These are phyloP conservation scores for Umbellularia californica DNA, from an alignment of 164 flowering plant genomes.

Conservation along the genomic window DNA sequence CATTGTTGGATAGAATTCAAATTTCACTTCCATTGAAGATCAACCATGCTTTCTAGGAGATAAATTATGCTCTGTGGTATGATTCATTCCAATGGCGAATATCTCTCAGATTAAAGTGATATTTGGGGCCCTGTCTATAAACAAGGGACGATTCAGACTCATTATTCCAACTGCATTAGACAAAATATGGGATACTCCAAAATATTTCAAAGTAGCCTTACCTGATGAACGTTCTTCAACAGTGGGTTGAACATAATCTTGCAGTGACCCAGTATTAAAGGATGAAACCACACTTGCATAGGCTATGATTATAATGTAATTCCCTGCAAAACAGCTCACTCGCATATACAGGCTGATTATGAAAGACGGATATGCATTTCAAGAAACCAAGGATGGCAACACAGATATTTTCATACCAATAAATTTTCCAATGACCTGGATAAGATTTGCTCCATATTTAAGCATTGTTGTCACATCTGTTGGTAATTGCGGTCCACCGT, in stretches of 20 bases:
- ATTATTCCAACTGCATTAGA: too few relatives aligned
- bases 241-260: conserved; percentile 54
- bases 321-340: conserved; percentile 35
- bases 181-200: too few relatives aligned
- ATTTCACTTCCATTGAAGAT: too few relatives aligned
- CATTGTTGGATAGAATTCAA: too few relatives aligned
- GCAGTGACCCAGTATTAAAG: conserved; percentile 35
- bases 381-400: conserved; percentile 2
- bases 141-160: too few relatives aligned
- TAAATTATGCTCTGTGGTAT: too few relatives aligned
- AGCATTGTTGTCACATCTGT: conserved; percentile 58
- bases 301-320: conserved; percentile 57
- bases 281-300: conserved; percentile 37
- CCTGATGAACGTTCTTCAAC: conserved; percentile 46
- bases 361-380: conserved; percentile 4
- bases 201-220: conserved; percentile 9
- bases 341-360: conserved; percentile 1
- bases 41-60: too few relatives aligned
- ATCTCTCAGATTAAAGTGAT: too few relatives aligned
- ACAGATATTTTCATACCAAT: conserved; percentile 38
- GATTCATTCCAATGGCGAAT: too few relatives aligned
- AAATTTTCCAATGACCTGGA: conserved; percentile 83
- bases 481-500: conserved; percentile 77
- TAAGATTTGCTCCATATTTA: conserved; percentile 76
- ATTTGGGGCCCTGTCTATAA: too few relatives aligned